Evolutionary conservation across 2,329 filamentous ascomycete species (phyloP).

Genomic region (Xenoacremonium recifei): DNA sequence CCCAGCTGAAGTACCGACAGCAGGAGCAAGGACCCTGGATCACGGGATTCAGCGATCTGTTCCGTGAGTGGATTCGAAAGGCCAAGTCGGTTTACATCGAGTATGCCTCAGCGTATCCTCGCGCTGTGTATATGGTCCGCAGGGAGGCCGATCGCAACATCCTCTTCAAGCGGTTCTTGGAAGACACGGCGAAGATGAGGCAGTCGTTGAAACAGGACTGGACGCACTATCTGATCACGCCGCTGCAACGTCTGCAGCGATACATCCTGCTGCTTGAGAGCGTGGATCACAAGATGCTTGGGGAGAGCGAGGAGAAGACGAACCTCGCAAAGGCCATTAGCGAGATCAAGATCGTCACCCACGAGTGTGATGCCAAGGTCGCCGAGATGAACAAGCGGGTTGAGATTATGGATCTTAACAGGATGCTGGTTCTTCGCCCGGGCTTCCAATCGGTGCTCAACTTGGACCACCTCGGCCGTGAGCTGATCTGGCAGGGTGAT

Average conservation of each 20-base stretch:
- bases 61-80: constrained; percentile 97
- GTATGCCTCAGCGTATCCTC: constrained; percentile 85
- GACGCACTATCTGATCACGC: constrained; percentile 91
- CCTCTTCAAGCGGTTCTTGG: constrained; percentile 81
- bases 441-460: constrained; percentile 90
- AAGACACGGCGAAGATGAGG: constrained; percentile 75
- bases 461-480: constrained; percentile 87
- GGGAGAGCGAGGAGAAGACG: constrained; percentile 84
- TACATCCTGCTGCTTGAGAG: constrained; percentile 82
- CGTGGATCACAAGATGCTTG: constrained; percentile 78
- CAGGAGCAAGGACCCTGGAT: constrained; percentile 97
- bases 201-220: constrained; percentile 82
- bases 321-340: constrained; percentile 83
- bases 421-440: constrained; percentile 80
- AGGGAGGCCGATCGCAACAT: constrained; percentile 83
- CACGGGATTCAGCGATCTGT: constrained; percentile 91
- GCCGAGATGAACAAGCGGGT: constrained; percentile 92
- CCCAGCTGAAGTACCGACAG: constrained; percentile 94
- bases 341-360: constrained; percentile 85
- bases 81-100: constrained; percentile 86
- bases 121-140: constrained; percentile 78
- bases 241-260: constrained; percentile 87
- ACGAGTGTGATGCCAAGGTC: constrained; percentile 89
- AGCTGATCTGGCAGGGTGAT: constrained; percentile 86
- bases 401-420: constrained; percentile 77